Conservation (phyloP, 2,329 filamentous ascomycete species). For the Phoma sp. region DNA sequence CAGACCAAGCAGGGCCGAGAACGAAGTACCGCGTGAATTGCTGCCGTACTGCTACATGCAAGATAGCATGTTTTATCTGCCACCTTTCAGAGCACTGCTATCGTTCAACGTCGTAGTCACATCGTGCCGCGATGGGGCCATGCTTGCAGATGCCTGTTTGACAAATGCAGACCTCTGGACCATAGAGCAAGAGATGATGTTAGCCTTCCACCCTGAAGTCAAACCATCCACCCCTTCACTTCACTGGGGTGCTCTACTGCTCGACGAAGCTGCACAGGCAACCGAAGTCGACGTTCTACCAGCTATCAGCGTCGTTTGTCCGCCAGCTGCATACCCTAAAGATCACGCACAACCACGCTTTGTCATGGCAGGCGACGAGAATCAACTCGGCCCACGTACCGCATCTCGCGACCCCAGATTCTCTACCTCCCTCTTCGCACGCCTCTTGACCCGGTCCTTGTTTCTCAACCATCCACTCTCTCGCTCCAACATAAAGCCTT, state of each 20-base stretch:
- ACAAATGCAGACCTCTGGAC: slow-evolving; percentile 52
- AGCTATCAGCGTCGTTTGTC: slow-evolving; percentile 50
- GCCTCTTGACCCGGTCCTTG: slow-evolving; percentile 47
- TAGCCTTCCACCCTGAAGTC: slow-evolving; percentile 39
- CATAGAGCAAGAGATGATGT: slow-evolving; percentile 43
- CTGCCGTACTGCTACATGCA: slow-evolving; percentile 49
- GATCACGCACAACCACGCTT: slow-evolving; percentile 44
- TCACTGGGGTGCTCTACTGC: slow-evolving; percentile 53
- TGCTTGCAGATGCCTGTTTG: slow-evolving; percentile 51
- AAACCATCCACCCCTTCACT: slow-evolving; percentile 19
- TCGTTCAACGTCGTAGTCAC: slow-evolving; percentile 52
- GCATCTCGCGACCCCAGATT: slow-evolving; percentile 44
- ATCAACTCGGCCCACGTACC: slow-evolving; percentile 53
- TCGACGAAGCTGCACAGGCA: slow-evolving; percentile 57
- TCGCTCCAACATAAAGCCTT: slow-evolving; percentile 38
- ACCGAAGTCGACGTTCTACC: slow-evolving; percentile 52
- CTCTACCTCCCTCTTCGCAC: slow-evolving; percentile 51
- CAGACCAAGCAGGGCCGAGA: slow-evolving; percentile 48
- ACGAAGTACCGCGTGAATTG: slow-evolving; percentile 51
- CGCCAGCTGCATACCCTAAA: slow-evolving; percentile 36
- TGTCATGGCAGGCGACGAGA: slow-evolving; percentile 56
- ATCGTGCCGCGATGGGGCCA: slow-evolving; percentile 51
- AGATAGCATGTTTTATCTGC: slow-evolving; percentile 51
- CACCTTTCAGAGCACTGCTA: slow-evolving; percentile 49
- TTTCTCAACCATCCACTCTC: slow-evolving; percentile 52